Evolutionary conservation across 2,329 filamentous ascomycete species (phyloP).

Genomic region (Tolypocladium amazonense): DNA sequence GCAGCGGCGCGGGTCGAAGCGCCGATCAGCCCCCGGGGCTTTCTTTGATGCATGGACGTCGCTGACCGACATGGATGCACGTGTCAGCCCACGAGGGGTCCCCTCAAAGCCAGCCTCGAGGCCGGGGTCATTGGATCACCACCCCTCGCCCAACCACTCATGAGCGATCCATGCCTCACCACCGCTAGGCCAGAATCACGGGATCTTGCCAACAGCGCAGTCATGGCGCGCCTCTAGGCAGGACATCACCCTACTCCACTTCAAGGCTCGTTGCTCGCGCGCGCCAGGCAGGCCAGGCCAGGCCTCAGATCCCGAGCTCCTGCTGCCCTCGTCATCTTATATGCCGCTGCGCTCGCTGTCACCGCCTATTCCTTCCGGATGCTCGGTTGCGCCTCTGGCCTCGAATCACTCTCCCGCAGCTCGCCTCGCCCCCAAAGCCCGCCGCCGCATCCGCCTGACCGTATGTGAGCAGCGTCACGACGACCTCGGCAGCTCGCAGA

Average conservation of each 20-base stretch:
- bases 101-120: background rate
- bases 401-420: background rate
- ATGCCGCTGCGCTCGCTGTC: background rate
- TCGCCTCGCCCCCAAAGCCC: background rate
- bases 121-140: background rate
- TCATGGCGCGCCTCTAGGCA: background rate
- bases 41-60: background rate
- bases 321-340: background rate
- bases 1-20: background rate
- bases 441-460: background rate
- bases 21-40: background rate
- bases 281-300: background rate
- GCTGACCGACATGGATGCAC: slow-evolving; percentile 4
- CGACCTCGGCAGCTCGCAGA: background rate
- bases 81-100: slow-evolving; percentile 20
- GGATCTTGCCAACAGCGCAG: background rate
- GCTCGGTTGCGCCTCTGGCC: background rate
- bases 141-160: background rate
- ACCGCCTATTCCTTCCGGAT: background rate
- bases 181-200: background rate
- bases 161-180: background rate
- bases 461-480: background rate
- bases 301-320: background rate
- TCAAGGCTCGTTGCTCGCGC: background rate
- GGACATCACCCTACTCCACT: background rate